phyloP scores from a whole-genome alignment of 768 basidiomycete species.

The Lactifluus rugatus region DNA sequence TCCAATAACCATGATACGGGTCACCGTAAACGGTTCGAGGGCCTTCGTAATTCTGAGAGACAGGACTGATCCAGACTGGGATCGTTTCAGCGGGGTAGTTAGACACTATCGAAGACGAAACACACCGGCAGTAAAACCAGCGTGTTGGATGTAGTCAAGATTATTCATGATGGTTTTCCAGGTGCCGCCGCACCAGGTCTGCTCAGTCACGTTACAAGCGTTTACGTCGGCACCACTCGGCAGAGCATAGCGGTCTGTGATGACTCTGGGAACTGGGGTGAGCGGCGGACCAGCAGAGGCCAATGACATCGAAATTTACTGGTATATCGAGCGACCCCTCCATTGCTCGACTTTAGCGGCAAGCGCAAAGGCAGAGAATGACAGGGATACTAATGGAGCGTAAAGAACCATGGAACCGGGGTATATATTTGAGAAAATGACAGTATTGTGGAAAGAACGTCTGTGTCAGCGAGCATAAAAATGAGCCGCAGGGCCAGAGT shows the following conservation, averaged over 20 bases:
- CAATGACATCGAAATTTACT: conserved; percentile 33
- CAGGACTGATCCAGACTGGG: conserved; percentile 75
- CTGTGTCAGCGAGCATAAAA: background rate
- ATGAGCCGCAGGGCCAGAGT: background rate
- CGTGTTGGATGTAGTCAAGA: conserved; percentile 77
- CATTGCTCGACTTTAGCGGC: conserved; percentile 66
- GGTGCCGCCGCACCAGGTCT: conserved; percentile 82
- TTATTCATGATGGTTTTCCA: conserved; percentile 66
- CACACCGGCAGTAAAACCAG: conserved; percentile 70
- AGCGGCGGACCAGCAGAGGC: background rate
- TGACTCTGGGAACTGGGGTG: conserved; percentile 33
- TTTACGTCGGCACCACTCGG: conserved; percentile 41
- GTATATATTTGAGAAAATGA: background rate
- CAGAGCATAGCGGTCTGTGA: conserved; percentile 71
- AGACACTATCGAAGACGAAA: background rate
- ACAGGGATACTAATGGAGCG: conserved; percentile 21
- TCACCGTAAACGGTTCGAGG: conserved; percentile 66
- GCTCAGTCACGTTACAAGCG: conserved; percentile 47
- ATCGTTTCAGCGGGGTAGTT: background rate
- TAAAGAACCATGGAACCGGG: background rate
- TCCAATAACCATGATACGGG: conserved; percentile 84
- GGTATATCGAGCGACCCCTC: conserved; percentile 73
- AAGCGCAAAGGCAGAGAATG: conserved; percentile 27
- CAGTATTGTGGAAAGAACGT: conserved; percentile 1
- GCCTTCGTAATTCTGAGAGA: conserved; percentile 69